A percentile compares a stretch with the other conserved stretches of the same genome.
Conservation (phyloP, 2,329 filamentous ascomycete genomes). For the Verticillium longisporum region DNA sequence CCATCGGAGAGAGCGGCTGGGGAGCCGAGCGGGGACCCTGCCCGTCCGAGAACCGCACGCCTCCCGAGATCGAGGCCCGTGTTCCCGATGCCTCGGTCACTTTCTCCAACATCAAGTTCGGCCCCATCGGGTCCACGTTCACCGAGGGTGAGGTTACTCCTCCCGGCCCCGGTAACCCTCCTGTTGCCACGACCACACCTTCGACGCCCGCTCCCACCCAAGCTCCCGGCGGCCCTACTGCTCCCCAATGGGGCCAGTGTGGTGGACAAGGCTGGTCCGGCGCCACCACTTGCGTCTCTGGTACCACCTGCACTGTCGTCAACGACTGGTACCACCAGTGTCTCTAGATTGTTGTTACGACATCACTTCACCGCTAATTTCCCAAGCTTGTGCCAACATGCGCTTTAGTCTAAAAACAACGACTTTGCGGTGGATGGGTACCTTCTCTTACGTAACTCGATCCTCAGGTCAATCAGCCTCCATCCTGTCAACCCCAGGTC, state of each 20-base stretch:
- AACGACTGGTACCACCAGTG: conserved; percentile 38
- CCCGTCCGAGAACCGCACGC: conserved; percentile 41
- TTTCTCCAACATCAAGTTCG: conserved; percentile 46
- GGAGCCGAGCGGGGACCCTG: conserved; percentile 50
- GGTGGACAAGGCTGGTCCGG: conserved; percentile 28
- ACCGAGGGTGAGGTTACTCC: conserved; percentile 1
- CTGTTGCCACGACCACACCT: not conserved
- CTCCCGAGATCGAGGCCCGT: conserved; percentile 38
- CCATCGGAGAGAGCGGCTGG: conserved; percentile 34
- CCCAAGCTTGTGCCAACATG: too few relatives aligned
- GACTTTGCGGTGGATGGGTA: too few relatives aligned
- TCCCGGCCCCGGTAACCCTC: not conserved
- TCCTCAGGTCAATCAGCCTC: too few relatives aligned
- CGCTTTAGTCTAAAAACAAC: too few relatives aligned
- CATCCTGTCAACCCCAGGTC: too few relatives aligned
- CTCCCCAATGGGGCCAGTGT: conserved; percentile 27
- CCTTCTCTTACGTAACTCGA: too few relatives aligned
- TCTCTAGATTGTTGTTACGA: not conserved
- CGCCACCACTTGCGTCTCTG: conserved; percentile 24
- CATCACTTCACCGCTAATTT: too few relatives aligned
- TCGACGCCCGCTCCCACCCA: not conserved
- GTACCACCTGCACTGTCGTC: conserved; percentile 25
- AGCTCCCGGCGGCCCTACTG: conserved; percentile 8
- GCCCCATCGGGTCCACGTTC: conserved; percentile 48
- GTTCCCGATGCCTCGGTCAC: conserved; percentile 41